Conservation (phyloP, 371 early-diverging fungal genomes). For the Haplosporangium sp. region DNA sequence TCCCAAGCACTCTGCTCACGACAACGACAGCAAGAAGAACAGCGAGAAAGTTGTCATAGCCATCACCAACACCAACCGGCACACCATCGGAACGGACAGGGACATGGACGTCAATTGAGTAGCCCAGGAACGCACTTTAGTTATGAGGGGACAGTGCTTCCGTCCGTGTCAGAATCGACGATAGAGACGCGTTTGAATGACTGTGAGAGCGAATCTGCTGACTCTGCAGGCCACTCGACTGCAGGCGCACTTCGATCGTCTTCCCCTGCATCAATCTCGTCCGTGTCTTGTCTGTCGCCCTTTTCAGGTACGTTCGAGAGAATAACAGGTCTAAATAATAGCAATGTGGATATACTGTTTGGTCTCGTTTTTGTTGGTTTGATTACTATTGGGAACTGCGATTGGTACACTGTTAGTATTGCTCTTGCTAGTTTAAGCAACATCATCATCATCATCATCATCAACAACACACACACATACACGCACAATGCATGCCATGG, state of each 20-base stretch:
- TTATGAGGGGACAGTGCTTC: background rate
- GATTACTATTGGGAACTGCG: no score
- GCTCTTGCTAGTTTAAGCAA: no score
- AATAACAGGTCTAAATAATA: slow-evolving; percentile 2
- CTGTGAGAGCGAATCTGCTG: slow-evolving; percentile 39
- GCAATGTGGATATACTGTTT: slow-evolving; percentile 1
- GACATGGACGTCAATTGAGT: slow-evolving; percentile 21
- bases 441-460: no score
- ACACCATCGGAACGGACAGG: background rate
- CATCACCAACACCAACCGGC: background rate
- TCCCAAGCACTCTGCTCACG: slow-evolving; percentile 9
- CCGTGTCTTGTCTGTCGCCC: slow-evolving; percentile 34
- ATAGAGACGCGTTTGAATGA: slow-evolving; percentile 2
- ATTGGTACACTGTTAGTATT: no score
- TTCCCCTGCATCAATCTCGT: slow-evolving; percentile 34
- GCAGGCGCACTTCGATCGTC: slow-evolving; percentile 35
- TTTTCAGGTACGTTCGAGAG: slow-evolving; percentile 30
- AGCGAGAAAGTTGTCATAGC: background rate
- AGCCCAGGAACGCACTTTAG: background rate
- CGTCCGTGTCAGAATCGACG: background rate
- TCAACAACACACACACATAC: no score
- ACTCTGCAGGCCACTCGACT: slow-evolving; percentile 24
- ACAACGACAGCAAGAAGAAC: slow-evolving; percentile 16
- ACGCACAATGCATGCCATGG: no score
- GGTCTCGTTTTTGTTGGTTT: background rate